Base-by-base conservation (phyloP, 345 rosid genomes). In the Citrus medica region DNA sequence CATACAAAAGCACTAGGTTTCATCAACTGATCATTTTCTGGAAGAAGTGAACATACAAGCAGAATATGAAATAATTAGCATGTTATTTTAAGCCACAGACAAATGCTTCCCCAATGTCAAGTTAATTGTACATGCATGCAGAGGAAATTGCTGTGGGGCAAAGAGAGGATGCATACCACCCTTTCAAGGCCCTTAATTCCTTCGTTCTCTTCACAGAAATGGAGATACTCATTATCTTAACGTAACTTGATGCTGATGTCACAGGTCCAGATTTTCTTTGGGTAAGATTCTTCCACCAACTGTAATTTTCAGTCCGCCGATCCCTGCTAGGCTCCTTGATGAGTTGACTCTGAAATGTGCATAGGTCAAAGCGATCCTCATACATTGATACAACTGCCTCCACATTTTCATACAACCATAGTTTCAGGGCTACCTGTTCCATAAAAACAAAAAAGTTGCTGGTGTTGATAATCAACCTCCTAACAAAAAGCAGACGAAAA, bases 351-450 rank as follows among this genome's bases (percentile, higher is more conserved):
- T 87, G 78, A 66, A 95, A 90, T 10, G 87, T 82, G 82, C 81
- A 83, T n/a, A 95, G 86, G 83, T 95, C 99, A 86, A 95, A 95
- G 32, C 88, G 90, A 84, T 95, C 97, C 82, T 95, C 98, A 25
- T 93, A 95, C 95, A 95, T 95, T 9, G 97, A 92, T 74, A 87
- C 91, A 64, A 93, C 92, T 58, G 92, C 92, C 84, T 92, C 97
- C 86, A 91, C 66, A 75, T 95, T 95, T 88, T 91, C 97, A 85
- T 95, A 93, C 82, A 91, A 64, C 99, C 99, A 95, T 70, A 85
- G 91, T 77, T 91, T 91, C 85, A 95, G 81, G 83, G 95, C 94
- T 48, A 93, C 93, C 98, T 93, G 86, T 73, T 21, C 37, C 33
- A 21, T 6, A 32, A 40, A 77, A 16, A 32, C 38, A n/a, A 32